Evolutionary conservation across 2,329 filamentous ascomycete species (phyloP), one percentile per base, ranked within the genome.

Genomic region (Stagonosporopsis vannaccii): DNA sequence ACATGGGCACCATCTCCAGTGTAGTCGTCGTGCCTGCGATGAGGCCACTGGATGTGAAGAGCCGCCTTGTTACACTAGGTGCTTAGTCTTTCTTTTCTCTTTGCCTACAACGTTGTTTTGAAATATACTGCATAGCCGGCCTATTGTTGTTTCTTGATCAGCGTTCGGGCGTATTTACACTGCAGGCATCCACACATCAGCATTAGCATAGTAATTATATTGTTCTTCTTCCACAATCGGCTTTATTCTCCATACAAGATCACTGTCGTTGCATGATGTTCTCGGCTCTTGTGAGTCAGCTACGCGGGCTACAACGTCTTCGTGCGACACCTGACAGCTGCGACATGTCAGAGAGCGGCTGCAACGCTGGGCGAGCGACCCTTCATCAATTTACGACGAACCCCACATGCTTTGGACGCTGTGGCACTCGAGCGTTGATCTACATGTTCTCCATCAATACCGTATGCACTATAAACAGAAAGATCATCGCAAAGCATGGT

Each of bases 21-120:
- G 77, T 82, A 4, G 77, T 81, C 17, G 69, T 82, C 32, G 78
- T 75, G 50, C 66, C 63, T 53, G 60, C 61, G 11, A 68, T 73
- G 65, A 70, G 73, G 41, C 72, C 71, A 1, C 37, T 63, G 45
- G 72, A 76, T 58, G 61, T 77, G 9, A 72, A 67, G 60, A 66
- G 62, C 11, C 67, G 72, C 26, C 56, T 76, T n/a, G 54, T 59
- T 43, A 66, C 68, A 30, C 60, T 76, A 28, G 72, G 72, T 41
- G 72, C 47, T 7, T 56, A 42, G 36, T 15, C 17, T 33, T 2
- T 15, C n/a, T n/a, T 8, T 19, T 15, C n/a, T 25, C 23, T 15
- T 17, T 46, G 23, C 30, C 32, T 47, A 13, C 19, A n/a, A 37
- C 26, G 17, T 39, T 33, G 4, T 41, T 41, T 23, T 48, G 23